Conservation (phyloP, 73 alveolate species). For the Uronychia binucleata region DNA sequence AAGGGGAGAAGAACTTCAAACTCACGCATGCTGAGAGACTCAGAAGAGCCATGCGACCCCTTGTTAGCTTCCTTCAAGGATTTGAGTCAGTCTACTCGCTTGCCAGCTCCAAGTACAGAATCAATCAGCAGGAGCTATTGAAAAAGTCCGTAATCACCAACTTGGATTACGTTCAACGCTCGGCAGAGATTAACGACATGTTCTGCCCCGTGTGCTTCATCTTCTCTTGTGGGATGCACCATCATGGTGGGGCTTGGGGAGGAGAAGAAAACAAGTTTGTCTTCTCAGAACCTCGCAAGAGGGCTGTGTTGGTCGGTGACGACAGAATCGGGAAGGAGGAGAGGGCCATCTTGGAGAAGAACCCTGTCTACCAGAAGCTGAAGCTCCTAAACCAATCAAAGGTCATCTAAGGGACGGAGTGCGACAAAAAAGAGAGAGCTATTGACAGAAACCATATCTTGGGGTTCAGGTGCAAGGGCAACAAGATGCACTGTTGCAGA, state of each 20-base stretch:
- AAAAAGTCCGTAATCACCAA: neutral
- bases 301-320: neutral
- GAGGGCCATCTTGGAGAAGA: neutral
- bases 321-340: neutral
- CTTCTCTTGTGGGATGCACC: neutral
- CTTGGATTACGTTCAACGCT: neutral
- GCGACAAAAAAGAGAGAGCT: no score
- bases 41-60: neutral
- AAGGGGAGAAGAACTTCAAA: neutral
- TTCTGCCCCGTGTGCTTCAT: neutral
- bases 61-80: neutral
- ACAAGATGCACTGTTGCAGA: neutral
- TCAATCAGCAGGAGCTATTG: neutral
- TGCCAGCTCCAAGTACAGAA: neutral
- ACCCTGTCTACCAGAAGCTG: neutral
- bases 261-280: neutral
- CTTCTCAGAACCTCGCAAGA: neutral
- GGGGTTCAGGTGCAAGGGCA: neutral
- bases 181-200: neutral
- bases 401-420: neutral
- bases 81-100: neutral
- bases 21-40: neutral
- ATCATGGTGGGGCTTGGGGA: neutral
- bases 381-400: no score
- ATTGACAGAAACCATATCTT: no score